Percentiles rank a stretch among this genome's conserved stretches.
phyloP scores from a whole-genome alignment of 169 alveolate genomes.

The Cryptosporidium baileyi region DNA sequence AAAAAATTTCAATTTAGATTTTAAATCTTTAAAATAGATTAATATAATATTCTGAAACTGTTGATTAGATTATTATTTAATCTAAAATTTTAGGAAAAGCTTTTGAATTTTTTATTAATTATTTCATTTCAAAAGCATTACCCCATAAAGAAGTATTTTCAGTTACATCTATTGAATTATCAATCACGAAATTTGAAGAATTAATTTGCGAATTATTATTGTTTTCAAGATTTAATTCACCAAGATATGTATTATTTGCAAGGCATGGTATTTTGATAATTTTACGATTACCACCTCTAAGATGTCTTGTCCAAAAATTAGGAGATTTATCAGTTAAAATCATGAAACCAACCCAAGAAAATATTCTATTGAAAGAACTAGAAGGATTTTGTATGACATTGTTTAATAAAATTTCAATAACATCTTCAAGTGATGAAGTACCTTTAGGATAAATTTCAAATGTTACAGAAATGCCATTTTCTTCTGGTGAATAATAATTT shows the following conservation, averaged over 20 bases:
- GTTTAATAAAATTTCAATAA: constrained; percentile 28
- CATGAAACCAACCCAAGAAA: constrained; percentile 70
- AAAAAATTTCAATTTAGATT: too few species aligned
- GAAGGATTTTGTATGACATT: constrained; percentile 61
- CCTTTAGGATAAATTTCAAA: constrained; percentile 52
- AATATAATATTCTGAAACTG: too few species aligned
- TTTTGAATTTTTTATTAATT: too few species aligned
- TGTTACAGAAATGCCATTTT: constrained; percentile 59
- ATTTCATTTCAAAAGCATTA: too few species aligned
- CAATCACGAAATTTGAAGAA: too few species aligned
- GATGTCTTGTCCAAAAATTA: constrained; percentile 66
- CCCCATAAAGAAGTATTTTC: too few species aligned
- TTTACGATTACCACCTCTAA: constrained; percentile 50
- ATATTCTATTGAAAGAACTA: constrained; percentile 54
- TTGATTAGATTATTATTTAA: too few species aligned
- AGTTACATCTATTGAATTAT: too few species aligned
- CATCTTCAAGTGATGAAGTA: constrained; percentile 39
- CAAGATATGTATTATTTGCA: background rate
- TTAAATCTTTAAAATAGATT: too few species aligned
- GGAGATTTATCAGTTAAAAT: constrained; percentile 64
- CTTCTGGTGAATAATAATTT: background rate
- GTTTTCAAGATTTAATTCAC: too few species aligned
- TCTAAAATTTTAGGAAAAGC: too few species aligned
- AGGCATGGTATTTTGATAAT: constrained; percentile 43
- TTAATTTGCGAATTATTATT: too few species aligned